phyloP scores from a whole-genome alignment of 306 rosid species.

The Casuarina glauca region DNA sequence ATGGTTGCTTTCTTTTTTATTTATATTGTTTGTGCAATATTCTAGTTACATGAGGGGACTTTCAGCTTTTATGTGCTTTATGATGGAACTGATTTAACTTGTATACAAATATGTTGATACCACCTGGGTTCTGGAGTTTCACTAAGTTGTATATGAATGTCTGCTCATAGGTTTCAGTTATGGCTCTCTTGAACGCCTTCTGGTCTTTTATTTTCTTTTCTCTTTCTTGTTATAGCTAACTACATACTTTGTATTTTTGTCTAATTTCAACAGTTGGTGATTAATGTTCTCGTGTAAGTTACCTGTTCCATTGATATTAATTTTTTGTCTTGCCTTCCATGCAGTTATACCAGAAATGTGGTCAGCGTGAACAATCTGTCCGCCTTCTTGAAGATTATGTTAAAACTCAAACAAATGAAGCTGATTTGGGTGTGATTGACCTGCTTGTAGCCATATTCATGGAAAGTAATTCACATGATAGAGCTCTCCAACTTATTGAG shows the following conservation, averaged over 20 bases:
- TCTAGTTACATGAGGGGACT: background rate
- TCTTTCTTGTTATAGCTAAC: background rate
- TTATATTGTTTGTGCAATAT: background rate
- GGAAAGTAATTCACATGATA: conserved; percentile 61
- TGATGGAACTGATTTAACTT: background rate
- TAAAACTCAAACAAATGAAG: conserved; percentile 48
- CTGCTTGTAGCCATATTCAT: conserved; percentile 60
- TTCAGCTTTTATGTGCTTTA: background rate
- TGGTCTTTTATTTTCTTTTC: no score
- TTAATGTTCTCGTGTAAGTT: background rate
- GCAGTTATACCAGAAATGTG: conserved; percentile 73
- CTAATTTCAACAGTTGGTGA: background rate
- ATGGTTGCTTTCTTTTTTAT: background rate
- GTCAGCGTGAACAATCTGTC: conserved; percentile 65
- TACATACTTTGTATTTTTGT: background rate
- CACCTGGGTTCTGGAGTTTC: background rate
- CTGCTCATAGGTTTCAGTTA: background rate
- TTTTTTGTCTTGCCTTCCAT: conserved; percentile 26
- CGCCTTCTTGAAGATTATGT: conserved; percentile 75
- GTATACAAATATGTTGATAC: background rate
- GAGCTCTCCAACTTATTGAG: conserved; percentile 68
- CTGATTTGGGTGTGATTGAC: conserved; percentile 65
- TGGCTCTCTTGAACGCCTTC: background rate
- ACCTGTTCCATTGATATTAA: conserved; percentile 8
- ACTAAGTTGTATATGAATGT: background rate